Base-by-base conservation (phyloP, 192 early-diverging fungal species). In the Geosiphon pyriformis region DNA sequence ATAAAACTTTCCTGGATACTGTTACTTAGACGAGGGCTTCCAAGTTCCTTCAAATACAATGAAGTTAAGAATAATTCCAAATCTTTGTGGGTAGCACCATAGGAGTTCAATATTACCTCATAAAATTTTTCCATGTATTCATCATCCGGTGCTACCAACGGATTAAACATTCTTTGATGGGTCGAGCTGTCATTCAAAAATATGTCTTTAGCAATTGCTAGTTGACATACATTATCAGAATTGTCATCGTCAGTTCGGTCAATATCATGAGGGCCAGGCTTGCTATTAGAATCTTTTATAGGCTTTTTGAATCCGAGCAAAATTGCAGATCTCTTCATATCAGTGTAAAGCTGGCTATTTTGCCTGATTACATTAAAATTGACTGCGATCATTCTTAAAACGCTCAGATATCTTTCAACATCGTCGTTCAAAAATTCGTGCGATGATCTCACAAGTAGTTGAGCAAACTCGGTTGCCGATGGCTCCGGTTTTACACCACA, bases 401-500 rank as follows among this genome's bases (percentile, higher is more conserved):
- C 67, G 22, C 72, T 75, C 22, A 92, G 72, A 62, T 94, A 95
- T 29, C 76, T 78, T 67, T 90, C 87, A 42, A 80, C 80, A 32
- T 75, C 54, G 47, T 58, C 29, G 33, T 80, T 78, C 67, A 87
- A 75, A 72, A 90, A 87, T 25, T 78, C 37, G 0, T 75, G 58
- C 2, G 87, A 85, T 0, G 80, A 72, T 1, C 78, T 76, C 0
- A 91, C 82, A 10, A 96, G 70, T 53, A 84, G 74, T 10, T 78
- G 68, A 0, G 92, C 82, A 33, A 94, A 65, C 32, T 96, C 92
- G 17, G 82, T 48, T 1, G 89, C 84, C 0, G 88, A 81, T 0
- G 92, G 92, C 55, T 90, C 87, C 34, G 88, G 84, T 59, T 87
- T 87, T 11, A 94, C 89, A 54, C 94, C 94, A 64, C 94, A 96